Evolutionary conservation across 106 monocot genomes (phyloP).

Genomic region (Platanthera guangdongensis): DNA sequence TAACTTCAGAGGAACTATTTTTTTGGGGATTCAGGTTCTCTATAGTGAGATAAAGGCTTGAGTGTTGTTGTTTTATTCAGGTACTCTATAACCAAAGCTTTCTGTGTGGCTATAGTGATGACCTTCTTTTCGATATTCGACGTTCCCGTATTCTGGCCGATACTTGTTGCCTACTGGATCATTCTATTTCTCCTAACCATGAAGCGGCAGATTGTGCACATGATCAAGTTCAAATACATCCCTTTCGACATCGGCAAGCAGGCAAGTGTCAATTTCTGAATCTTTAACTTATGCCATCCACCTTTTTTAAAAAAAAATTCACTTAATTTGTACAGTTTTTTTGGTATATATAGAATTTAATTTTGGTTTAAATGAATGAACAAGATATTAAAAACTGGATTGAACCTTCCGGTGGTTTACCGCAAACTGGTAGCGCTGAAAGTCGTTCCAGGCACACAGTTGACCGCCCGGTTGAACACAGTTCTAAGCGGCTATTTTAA

Average conservation of each 20-base stretch:
- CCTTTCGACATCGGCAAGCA: constrained; percentile 61
- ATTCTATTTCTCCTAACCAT: constrained; percentile 67
- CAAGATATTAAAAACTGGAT: too few species aligned
- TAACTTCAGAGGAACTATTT: too few species aligned
- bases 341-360: too few species aligned
- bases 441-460: too few species aligned
- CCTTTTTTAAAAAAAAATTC: too few species aligned
- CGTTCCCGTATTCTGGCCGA: constrained; percentile 83
- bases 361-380: too few species aligned
- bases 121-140: constrained; percentile 79
- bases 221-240: constrained; percentile 65
- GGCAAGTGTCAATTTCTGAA: constrained; percentile 15
- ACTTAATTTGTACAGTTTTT: too few species aligned
- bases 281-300: too few species aligned
- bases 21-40: constrained; percentile 40
- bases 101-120: constrained; percentile 59
- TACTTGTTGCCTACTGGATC: constrained; percentile 62
- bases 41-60: neutral
- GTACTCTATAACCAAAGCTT: constrained; percentile 73
- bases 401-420: too few species aligned
- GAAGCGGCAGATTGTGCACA: constrained; percentile 73
- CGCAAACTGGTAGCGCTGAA: too few species aligned
- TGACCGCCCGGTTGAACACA: too few species aligned
- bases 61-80: constrained; percentile 13
- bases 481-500: too few species aligned